A percentile compares a stretch with the other conserved stretches of the same genome.
Conservation (phyloP, 129 eudicot species). For the Saussurea involucrata region DNA sequence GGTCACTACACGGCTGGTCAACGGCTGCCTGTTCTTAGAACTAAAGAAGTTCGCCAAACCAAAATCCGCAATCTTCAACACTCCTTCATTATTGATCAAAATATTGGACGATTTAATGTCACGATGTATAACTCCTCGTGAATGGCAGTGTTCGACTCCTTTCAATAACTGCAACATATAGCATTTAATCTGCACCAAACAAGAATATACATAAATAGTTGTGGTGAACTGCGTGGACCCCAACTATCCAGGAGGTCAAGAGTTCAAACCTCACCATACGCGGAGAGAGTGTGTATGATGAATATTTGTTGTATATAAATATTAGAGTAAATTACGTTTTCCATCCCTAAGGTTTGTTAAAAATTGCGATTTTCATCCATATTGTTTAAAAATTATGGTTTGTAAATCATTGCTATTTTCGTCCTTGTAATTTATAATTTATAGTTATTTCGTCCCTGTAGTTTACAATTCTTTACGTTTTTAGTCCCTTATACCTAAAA, state of each 20-base stretch:
- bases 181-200: constrained; percentile 60
- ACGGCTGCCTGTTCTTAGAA: constrained; percentile 33
- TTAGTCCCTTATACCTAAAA: too few species aligned
- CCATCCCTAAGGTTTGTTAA: too few species aligned
- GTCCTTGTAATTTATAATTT: too few species aligned
- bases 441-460: too few species aligned
- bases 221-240: not conserved
- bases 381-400: too few species aligned
- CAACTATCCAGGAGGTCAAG: not conserved
- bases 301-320: too few species aligned
- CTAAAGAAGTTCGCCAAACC: constrained; percentile 61
- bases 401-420: too few species aligned
- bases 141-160: constrained; percentile 74
- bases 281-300: not conserved
- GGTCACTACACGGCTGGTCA: constrained; percentile 84
- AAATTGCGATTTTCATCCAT: too few species aligned
- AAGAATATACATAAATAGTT: not conserved
- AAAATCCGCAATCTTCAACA: constrained; percentile 75
- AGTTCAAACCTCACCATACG: not conserved
- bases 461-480: too few species aligned
- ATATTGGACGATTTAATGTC: constrained; percentile 77
- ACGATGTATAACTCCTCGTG: constrained; percentile 69
- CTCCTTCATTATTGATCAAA: constrained; percentile 70
- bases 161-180: constrained; percentile 64
- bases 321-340: too few species aligned